phyloP scores from a whole-genome alignment of 2,329 filamentous ascomycete genomes.

The Diaporthe citriasiana region DNA sequence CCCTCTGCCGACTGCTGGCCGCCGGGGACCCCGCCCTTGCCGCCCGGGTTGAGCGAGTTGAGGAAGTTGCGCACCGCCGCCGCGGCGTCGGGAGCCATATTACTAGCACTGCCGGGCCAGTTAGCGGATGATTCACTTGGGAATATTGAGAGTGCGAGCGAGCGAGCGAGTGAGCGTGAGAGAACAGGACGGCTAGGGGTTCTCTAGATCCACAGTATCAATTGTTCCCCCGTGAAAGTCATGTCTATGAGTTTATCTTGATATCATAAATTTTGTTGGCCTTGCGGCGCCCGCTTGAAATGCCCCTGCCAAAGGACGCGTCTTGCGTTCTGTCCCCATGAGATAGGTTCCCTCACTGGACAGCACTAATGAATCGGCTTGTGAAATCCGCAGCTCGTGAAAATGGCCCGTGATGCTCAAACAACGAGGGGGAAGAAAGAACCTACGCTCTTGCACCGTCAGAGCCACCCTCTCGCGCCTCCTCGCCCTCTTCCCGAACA shows the following conservation, averaged over 20 bases:
- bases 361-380: not conserved
- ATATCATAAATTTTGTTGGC: slow-evolving; percentile 37
- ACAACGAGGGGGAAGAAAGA: slow-evolving; percentile 52
- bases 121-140: slow-evolving; percentile 38
- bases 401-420: not conserved
- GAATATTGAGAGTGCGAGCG: not conserved
- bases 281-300: slow-evolving; percentile 33
- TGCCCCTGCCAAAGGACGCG: slow-evolving; percentile 29
- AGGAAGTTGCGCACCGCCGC: slow-evolving; percentile 90
- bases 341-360: not conserved
- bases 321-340: not conserved
- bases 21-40: slow-evolving; percentile 56
- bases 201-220: slow-evolving; percentile 37
- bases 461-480: slow-evolving; percentile 90
- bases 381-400: not conserved
- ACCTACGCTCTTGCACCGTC: slow-evolving; percentile 99
- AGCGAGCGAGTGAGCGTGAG: slow-evolving; percentile 49
- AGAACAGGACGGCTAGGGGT: slow-evolving; percentile 40
- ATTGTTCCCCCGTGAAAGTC: slow-evolving; percentile 39
- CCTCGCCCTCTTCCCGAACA: slow-evolving; percentile 89
- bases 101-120: slow-evolving; percentile 66
- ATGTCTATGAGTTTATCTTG: slow-evolving; percentile 43
- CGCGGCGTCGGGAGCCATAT: slow-evolving; percentile 76
- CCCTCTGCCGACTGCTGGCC: slow-evolving; percentile 60
- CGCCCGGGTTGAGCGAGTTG: slow-evolving; percentile 77